Conservation (phyloP, 148 eudicot species). For the Chenopodium berlandieri region DNA sequence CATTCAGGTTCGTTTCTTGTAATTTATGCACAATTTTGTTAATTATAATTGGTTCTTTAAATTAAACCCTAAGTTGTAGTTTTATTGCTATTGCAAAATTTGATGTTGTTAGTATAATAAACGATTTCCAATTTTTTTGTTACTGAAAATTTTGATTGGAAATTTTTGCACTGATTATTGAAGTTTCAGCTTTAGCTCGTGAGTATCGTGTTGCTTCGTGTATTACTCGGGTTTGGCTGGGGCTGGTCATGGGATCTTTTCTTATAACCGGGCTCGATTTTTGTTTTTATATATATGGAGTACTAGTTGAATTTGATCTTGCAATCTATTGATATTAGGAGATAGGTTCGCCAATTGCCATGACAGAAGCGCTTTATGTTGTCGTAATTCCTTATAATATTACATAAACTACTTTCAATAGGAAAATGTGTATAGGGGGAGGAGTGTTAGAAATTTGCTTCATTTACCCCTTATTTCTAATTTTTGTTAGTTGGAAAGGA, state of each 20-base stretch:
- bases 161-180: neutral
- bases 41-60: neutral
- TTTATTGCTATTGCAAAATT: neutral
- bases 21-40: neutral
- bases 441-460: neutral
- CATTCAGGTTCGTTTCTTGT: slow-evolving; percentile 67
- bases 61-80: slow-evolving; percentile 14
- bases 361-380: neutral
- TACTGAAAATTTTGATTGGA: neutral
- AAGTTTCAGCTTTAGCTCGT: neutral
- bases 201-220: neutral
- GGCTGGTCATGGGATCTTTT: neutral
- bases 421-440: neutral
- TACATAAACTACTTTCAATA: neutral
- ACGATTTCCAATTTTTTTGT: neutral
- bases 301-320: neutral
- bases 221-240: neutral
- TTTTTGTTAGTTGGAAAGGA: neutral
- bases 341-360: no score
- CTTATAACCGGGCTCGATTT: neutral
- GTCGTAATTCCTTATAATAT: neutral
- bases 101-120: neutral
- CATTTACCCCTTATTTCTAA: neutral
- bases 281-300: neutral
- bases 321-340: neutral